A percentile compares a stretch with the other conserved stretches of the same genome.
Conservation (phyloP, 345 rosid genomes). For the Euphorbia peplus region DNA sequence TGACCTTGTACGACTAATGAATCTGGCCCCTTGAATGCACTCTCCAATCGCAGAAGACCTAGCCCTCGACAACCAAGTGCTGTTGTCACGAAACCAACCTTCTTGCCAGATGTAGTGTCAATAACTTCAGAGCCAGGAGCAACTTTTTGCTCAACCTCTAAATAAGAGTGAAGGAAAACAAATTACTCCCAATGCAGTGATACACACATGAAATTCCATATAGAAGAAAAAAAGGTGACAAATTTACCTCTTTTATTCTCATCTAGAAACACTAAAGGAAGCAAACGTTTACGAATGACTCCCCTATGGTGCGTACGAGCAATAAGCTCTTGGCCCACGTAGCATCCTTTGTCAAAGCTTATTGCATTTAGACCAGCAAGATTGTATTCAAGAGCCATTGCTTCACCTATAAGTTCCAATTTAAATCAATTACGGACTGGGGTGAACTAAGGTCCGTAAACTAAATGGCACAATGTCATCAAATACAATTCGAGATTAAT, state of each 20-base stretch:
- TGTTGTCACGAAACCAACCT: constrained; percentile 64
- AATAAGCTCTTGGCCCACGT: constrained; percentile 90
- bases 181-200: neutral
- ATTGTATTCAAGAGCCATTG: constrained; percentile 91
- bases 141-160: constrained; percentile 57
- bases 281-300: constrained; percentile 73
- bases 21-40: constrained; percentile 46
- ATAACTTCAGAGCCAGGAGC: constrained; percentile 65
- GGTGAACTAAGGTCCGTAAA: neutral
- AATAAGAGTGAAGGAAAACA: constrained; percentile 2
- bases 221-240: neutral
- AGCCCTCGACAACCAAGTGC: constrained; percentile 69
- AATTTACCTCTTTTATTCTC: constrained; percentile 50
- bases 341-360: constrained; percentile 95
- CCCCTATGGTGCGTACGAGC: constrained; percentile 94
- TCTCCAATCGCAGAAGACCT: constrained; percentile 68
- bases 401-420: constrained; percentile 52
- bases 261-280: constrained; percentile 64
- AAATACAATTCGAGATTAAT: neutral
- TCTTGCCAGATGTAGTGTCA: constrained; percentile 55
- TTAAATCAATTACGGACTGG: neutral
- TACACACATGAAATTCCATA: neutral
- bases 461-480: neutral
- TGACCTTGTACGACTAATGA: constrained; percentile 45
- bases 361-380: constrained; percentile 80